phyloP scores from a whole-genome alignment of 768 basidiomycete species.

The Lanmaoa rubissima region DNA sequence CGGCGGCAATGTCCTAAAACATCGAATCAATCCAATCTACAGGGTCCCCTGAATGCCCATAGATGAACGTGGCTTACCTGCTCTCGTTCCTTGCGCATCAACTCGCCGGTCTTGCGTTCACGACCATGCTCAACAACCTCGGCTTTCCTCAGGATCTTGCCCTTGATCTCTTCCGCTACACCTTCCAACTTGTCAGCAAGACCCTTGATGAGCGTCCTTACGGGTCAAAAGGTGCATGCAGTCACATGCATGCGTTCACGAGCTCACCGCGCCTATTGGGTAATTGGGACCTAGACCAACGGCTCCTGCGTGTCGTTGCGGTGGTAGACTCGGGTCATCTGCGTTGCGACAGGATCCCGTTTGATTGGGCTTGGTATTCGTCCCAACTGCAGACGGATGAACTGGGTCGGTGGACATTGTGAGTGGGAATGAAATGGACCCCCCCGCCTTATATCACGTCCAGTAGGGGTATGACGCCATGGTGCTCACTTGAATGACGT shows the following conservation, averaged over 20 bases:
- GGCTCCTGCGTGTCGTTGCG: conserved; percentile 43
- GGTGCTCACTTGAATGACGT: neutral
- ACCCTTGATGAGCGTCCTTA: conserved; percentile 12
- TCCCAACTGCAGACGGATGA: conserved; percentile 21
- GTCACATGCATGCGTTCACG: no score
- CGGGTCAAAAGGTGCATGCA: neutral
- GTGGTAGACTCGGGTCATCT: conserved; percentile 30
- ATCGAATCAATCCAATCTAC: neutral
- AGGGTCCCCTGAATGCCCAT: neutral
- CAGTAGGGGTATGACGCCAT: neutral
- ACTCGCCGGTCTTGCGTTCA: conserved; percentile 39
- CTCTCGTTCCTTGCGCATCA: conserved; percentile 37
- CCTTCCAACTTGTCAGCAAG: conserved; percentile 38
- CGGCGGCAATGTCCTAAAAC: neutral
- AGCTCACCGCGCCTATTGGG: conserved; percentile 29
- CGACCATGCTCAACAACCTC: conserved; percentile 38
- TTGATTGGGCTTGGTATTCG: conserved; percentile 5
- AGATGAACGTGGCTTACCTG: conserved; percentile 12
- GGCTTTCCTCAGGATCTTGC: conserved; percentile 37
- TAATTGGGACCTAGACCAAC: conserved; percentile 41
- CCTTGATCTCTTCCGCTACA: conserved; percentile 38
- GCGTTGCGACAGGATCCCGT: neutral
- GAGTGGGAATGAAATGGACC: neutral
- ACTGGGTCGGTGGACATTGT: conserved; percentile 13
- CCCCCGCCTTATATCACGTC: neutral